Conservation (phyloP, 257 asterid species). For the Solanum chaucha region DNA sequence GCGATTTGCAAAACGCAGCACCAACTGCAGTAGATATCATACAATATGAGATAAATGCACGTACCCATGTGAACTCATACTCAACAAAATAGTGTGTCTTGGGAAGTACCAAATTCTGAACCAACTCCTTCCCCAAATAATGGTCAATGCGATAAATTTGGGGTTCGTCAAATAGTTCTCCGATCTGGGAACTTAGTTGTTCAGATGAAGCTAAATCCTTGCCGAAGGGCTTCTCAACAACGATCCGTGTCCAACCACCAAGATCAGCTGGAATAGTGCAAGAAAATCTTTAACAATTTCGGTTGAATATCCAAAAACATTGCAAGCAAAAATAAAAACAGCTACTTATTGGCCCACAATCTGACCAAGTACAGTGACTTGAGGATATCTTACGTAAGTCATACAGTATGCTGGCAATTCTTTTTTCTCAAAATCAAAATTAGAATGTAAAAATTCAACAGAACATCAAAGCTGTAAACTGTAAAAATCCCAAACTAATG, state of each 20-base stretch:
- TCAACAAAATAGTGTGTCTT: background rate
- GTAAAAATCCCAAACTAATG: background rate
- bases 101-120: conserved; percentile 84
- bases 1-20: conserved; percentile 98
- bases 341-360: background rate
- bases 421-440: background rate
- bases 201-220: conserved; percentile 94
- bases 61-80: background rate
- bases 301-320: background rate
- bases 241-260: conserved; percentile 98
- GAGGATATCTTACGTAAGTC: background rate
- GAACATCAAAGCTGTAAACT: background rate
- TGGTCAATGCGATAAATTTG: conserved; percentile 97
- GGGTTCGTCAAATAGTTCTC: conserved; percentile 80
- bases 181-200: conserved; percentile 89
- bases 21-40: conserved; percentile 57
- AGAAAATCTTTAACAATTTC: background rate
- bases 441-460: background rate
- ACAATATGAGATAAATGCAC: background rate
- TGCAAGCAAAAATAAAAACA: background rate
- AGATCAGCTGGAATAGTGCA: conserved; percentile 59
- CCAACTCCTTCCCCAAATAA: conserved; percentile 96
- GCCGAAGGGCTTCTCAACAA: conserved; percentile 99
- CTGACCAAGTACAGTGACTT: background rate
- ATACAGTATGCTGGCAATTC: background rate